Base-by-base conservation (phyloP, 2,329 filamentous ascomycete genomes). In the Epichloe typhina region DNA sequence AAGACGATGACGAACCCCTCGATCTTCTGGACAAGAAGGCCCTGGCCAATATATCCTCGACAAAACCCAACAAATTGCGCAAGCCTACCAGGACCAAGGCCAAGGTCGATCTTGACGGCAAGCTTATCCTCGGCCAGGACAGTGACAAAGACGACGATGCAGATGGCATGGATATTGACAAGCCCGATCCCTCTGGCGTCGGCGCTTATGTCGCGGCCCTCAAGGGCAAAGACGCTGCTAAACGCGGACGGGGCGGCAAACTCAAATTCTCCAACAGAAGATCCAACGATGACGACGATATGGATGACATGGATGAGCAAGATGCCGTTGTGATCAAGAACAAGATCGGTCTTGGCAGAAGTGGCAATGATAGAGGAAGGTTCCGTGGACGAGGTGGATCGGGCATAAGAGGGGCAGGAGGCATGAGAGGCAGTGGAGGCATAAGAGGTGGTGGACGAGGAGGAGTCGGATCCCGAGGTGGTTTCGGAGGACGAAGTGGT, bases 1-100 rank as follows among this genome's bases (percentile, higher is more conserved):
- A 97, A 71, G 86, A 94, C 54, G 88, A 94, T 52, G 87, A 95
- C 59, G 93, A 97, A 66, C 93, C 93, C 1, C 83, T 98, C 41
- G 93, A 98, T 71, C 78, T 98, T 44, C 79, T 98, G 15, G 91
- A 93, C 61, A 86, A 88, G 54, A 84, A 84, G 63, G 88, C 90
- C 8, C 79, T 98, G 41, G 91, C 88, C 50, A 93, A 88, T 64
- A 96, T 98, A 61, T 95, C 90, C 3, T 88, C 87, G 4, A 95
- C 88, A 11, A 91, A 88, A 66, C 91, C 90, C 3, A 69, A 77
- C 50, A 83, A 81, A 63, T 67, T 77, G 57, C 78, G 78, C 63
- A 74, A 76, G 59, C 73, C 72, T 49, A 77, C 69, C 41, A 66
- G 63, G 55, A 76, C 73, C 48, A 86, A 83, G 66, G 82, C 82